A percentile compares a stretch with the other conserved stretches of the same genome.
Evolutionary conservation across 192 early-diverging fungal species (phyloP).

Genomic region (Lunasporangiospora selenospora): DNA sequence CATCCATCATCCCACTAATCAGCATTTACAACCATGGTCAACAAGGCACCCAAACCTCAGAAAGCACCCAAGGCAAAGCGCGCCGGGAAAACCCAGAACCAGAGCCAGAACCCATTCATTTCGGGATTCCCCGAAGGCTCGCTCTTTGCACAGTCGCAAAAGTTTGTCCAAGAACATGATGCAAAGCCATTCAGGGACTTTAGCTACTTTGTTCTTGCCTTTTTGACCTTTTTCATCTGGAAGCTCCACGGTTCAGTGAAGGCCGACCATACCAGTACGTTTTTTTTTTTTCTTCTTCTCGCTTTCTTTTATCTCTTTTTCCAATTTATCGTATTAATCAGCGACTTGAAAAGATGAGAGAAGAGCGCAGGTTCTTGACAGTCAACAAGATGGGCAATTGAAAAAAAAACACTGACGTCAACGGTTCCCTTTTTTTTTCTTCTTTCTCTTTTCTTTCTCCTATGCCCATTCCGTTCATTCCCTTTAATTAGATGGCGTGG

Average conservation of each 20-base stretch:
- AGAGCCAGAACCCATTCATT: slow-evolving; percentile 5
- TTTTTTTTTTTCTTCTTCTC: background rate
- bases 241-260: slow-evolving; percentile 14
- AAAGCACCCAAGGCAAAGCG: slow-evolving; percentile 37
- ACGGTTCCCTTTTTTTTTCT: too few species aligned
- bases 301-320: too few species aligned
- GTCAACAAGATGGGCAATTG: too few species aligned
- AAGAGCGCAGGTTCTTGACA: too few species aligned
- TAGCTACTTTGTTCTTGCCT: slow-evolving; percentile 11
- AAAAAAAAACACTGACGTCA: too few species aligned
- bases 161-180: slow-evolving; percentile 34
- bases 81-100: background rate
- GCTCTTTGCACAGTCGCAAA: slow-evolving; percentile 20
- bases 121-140: slow-evolving; percentile 12
- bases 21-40: slow-evolving; percentile 28
- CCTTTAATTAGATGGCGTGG: background rate
- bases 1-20: background rate
- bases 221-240: slow-evolving; percentile 32
- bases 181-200: slow-evolving; percentile 42
- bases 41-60: slow-evolving; percentile 35
- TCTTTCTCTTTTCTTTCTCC: too few species aligned
- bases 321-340: too few species aligned
- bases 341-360: too few species aligned
- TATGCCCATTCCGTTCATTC: background rate
- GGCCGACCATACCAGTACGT: slow-evolving; percentile 7